These are phyloP conservation scores for Mimosa pudica DNA, from an alignment of 306 rosid species.

Conservation along the genomic window DNA sequence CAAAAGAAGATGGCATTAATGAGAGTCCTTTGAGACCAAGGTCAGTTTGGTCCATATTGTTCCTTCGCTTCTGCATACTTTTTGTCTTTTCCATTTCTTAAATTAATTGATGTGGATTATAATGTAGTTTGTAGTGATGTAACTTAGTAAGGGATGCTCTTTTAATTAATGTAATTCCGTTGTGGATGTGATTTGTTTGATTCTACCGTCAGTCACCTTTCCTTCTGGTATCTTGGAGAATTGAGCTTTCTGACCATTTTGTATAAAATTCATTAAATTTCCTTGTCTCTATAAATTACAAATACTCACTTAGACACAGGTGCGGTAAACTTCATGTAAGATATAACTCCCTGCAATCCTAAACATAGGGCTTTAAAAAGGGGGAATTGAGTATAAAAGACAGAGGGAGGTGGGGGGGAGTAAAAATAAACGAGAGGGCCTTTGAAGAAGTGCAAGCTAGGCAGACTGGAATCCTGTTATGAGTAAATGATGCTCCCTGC, in stretches of 20 bases:
- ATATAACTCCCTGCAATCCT: too few species aligned
- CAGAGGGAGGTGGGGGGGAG: too few species aligned
- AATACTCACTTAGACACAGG: neutral
- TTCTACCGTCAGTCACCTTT: neutral
- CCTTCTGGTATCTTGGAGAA: neutral
- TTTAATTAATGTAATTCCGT: neutral
- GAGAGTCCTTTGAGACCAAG: constrained; percentile 51
- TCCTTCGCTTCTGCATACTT: constrained; percentile 18
- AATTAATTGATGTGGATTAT: constrained; percentile 1
- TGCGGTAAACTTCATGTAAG: neutral
- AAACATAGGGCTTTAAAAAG: too few species aligned
- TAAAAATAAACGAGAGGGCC: too few species aligned
- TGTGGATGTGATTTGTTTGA: neutral
- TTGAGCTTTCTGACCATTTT: neutral
- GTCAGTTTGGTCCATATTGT: constrained; percentile 43
- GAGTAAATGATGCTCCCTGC: too few species aligned
- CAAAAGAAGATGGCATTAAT: constrained; percentile 32
- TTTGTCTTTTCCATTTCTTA: constrained; percentile 16
- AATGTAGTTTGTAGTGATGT: neutral
- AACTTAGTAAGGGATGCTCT: neutral
- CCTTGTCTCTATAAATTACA: neutral
- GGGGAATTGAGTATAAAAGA: too few species aligned
- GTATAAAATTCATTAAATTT: neutral
- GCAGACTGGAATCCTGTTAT: too few species aligned
- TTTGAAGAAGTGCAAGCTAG: too few species aligned